Evolutionary conservation across 163 green algal species (phyloP), one percentile per base, ranked within the genome.

Genomic region (Trebouxia gelatinosa): DNA sequence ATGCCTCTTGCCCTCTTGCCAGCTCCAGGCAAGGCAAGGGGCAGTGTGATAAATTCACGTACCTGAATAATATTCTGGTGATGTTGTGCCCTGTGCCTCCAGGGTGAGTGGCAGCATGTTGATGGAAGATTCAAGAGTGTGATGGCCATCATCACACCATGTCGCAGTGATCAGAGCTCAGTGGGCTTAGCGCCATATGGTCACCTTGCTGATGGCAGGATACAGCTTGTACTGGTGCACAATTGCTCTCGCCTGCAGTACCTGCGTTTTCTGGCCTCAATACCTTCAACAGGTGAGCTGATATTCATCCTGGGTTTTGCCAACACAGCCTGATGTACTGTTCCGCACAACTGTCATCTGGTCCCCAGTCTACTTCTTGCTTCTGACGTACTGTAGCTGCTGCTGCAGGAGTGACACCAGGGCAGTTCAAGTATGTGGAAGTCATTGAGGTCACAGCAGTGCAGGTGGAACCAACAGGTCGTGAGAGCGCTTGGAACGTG

Each of bases 91-190:
- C n/a, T n/a, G n/a, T n/a, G n/a, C n/a, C 2, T 75, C 28, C 40
- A 72, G 51, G 75, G 75, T 6, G 37, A 72, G 26, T 88, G 83
- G 85, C 43, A 78, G 40, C 81, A 59, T n/a, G 34, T 90, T 29
- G 83, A 94, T 54, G 93, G 87, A 0, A 71, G 89, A 70, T 96
- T 87, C 59, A 79, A 89, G 29, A 88, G 81, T 54, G 83, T 98
- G 57, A 95, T 95, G 90, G 82, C 85, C 5, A 85, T 95, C 0
- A 88, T 96, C 6, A 93, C 92, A 43, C 90, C 91, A 6, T 98
- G 94, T 77, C 77, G 91, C 38, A 93, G 83, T 28, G 92, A 97
- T 75, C 93, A 94, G 79, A 91, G 85, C 59, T 82, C 74, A 7
- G 19, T 80, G 35, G 92, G 86, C 54, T 82, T 97, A 61, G 80